Conservation (phyloP, 345 rosid species). For the Euclidium syriacum region DNA sequence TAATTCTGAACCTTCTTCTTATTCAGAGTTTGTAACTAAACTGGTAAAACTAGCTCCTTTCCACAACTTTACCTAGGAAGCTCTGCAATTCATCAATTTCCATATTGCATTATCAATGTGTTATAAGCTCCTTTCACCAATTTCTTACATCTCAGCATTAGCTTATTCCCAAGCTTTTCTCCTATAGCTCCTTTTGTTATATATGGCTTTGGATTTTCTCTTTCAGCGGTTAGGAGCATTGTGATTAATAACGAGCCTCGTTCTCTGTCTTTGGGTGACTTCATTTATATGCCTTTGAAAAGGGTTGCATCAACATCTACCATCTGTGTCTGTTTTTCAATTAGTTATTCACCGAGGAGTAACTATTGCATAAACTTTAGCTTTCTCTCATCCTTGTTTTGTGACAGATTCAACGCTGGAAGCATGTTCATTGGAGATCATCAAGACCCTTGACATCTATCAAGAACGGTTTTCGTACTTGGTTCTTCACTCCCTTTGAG, state of each 20-base stretch:
- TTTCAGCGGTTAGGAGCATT: not conserved
- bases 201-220: not conserved
- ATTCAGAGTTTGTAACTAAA: not conserved
- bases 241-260: not conserved
- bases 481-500: no score
- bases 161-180: not conserved
- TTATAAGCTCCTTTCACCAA: not conserved
- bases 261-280: slow-evolving; percentile 4
- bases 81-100: not conserved
- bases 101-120: not conserved
- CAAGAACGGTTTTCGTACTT: slow-evolving; percentile 72
- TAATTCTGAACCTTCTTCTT: not conserved
- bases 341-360: no score
- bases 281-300: slow-evolving; percentile 2
- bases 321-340: slow-evolving; percentile 19
- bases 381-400: no score
- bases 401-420: no score
- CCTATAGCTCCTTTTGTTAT: slow-evolving; percentile 4
- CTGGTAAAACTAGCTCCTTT: not conserved
- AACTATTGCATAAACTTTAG: no score
- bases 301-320: not conserved
- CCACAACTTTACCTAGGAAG: not conserved
- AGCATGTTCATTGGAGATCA: slow-evolving; percentile 58
- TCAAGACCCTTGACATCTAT: slow-evolving; percentile 65
- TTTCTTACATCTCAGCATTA: no score